Base-by-base conservation (phyloP, 2,329 filamentous ascomycete genomes). In the Xylariomycetidae sp. region DNA sequence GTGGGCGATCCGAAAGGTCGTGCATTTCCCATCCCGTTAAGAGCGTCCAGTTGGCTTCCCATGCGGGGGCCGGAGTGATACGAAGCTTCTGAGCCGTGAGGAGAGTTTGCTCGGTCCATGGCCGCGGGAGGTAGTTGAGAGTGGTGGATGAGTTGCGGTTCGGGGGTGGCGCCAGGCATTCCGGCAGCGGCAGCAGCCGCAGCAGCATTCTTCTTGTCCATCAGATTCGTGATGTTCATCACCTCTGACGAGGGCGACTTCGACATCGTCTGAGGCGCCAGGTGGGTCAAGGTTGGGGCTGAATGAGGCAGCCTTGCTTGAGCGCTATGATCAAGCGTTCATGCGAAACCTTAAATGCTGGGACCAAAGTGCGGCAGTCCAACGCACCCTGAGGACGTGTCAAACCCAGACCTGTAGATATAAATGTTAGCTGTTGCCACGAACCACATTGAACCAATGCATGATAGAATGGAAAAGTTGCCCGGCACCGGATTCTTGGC, bases 21-120 rank as follows among this genome's bases (percentile, higher is more conserved):
- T 14, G 43, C 40, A 20, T 49, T 48, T 12, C 61, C 59, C 44
- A 70, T 60, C 37, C 61, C 65, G 48, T 68, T 63, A 40, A 67
- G 26, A 10, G 40, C 41, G 3, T 52, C 49, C 23, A 53, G 31
- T 12, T 43, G 31, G 13, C 38, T 40, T 10, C 42, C 53, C 5
- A 34, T 52, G 5, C 54, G 65, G 25, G 61, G 59, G 29, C 60
- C 65, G 2, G 72, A 74, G 52, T 73, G 74, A 38, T 71, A 66
- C 5, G 72, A 76, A 52, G 72, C 68, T 45, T 77, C 74, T 10
- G 74, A 77, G 35, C 72, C 72, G 55, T 78, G 74, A 8, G 74
- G 72, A 6, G 74, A 77, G 45, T 65, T 68, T 29, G 71, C 67
- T 37, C 72, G 68, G 35, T 77, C 73, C 50, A 76, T 65, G 12